phyloP scores from a whole-genome alignment of 2,329 filamentous ascomycete genomes.

The Botryotinia calthae region DNA sequence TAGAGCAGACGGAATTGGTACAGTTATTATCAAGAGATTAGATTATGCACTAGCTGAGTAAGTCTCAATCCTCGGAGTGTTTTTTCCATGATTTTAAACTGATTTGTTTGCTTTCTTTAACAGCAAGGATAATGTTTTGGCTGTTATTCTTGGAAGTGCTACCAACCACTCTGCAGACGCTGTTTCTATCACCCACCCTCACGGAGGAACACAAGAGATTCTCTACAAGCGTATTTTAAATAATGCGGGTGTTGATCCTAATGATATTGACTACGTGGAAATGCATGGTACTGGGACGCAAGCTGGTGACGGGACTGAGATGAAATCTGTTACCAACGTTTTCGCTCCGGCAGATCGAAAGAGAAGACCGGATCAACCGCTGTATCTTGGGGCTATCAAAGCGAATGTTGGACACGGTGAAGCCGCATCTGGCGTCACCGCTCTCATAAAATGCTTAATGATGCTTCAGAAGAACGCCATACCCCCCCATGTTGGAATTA shows the following conservation, averaged over 20 bases:
- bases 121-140: slow-evolving; percentile 51
- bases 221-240: slow-evolving; percentile 69
- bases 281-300: slow-evolving; percentile 90
- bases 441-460: slow-evolving; percentile 39
- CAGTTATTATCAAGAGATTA: slow-evolving; percentile 51
- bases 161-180: slow-evolving; percentile 83
- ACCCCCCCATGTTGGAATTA: slow-evolving; percentile 37
- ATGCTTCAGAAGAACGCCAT: slow-evolving; percentile 38
- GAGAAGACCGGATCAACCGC: slow-evolving; percentile 41
- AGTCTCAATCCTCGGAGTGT: background rate
- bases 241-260: slow-evolving; percentile 70
- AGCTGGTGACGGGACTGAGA: slow-evolving; percentile 79
- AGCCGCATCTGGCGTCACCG: slow-evolving; percentile 38
- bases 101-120: background rate
- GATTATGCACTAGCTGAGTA: slow-evolving; percentile 45
- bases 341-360: slow-evolving; percentile 41
- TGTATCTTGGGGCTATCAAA: slow-evolving; percentile 47
- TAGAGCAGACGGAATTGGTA: slow-evolving; percentile 49
- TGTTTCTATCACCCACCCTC: slow-evolving; percentile 80
- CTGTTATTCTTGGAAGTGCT: slow-evolving; percentile 63
- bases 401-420: slow-evolving; percentile 41
- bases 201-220: slow-evolving; percentile 72
- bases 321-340: slow-evolving; percentile 68
- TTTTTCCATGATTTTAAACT: background rate
- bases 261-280: slow-evolving; percentile 79